A percentile compares a stretch with the other conserved stretches of the same genome.
phyloP scores from a whole-genome alignment of 2,329 filamentous ascomycete species.

The Macrophomina phaseolina region DNA sequence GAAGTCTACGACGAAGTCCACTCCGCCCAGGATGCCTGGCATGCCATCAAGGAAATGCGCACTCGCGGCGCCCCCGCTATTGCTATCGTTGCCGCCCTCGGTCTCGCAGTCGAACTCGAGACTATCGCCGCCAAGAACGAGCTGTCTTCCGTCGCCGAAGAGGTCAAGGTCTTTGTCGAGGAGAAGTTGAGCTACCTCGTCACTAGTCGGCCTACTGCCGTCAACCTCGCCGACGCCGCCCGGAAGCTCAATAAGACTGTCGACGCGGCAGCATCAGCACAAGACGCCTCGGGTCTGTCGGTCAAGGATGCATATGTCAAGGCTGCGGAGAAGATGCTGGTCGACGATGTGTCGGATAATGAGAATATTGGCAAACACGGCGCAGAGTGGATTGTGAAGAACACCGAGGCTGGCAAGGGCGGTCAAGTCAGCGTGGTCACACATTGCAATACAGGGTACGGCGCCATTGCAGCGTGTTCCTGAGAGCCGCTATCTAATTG shows the following conservation, averaged over 20 bases:
- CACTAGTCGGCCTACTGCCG: constrained; percentile 88
- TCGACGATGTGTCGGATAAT: constrained; percentile 87
- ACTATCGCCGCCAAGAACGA: constrained; percentile 50
- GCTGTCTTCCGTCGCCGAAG: constrained; percentile 60
- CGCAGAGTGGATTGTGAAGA: constrained; percentile 77
- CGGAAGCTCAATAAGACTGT: constrained; percentile 74
- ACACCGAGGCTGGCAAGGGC: constrained; percentile 57
- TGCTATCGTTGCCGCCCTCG: constrained; percentile 93
- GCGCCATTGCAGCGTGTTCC: constrained; percentile 32
- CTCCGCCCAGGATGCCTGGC: constrained; percentile 76
- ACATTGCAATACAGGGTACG: constrained; percentile 93
- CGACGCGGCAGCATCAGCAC: constrained; percentile 53
- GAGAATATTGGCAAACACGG: constrained; percentile 82
- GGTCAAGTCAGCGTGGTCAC: constrained; percentile 81
- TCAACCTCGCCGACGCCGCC: constrained; percentile 92
- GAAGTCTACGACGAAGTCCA: constrained; percentile 77
- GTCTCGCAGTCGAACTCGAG: constrained; percentile 82
- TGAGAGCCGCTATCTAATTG: constrained; percentile 11
- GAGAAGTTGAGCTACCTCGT: constrained; percentile 84
- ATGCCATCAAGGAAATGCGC: constrained; percentile 83
- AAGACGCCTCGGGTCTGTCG: constrained; percentile 53
- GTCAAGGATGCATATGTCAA: constrained; percentile 75
- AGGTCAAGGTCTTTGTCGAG: constrained; percentile 71
- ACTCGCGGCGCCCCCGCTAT: constrained; percentile 87
- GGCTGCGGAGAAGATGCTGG: constrained; percentile 84